phyloP scores from a whole-genome alignment of 805 yeast genomes.

The Metschnikowia anglica region DNA sequence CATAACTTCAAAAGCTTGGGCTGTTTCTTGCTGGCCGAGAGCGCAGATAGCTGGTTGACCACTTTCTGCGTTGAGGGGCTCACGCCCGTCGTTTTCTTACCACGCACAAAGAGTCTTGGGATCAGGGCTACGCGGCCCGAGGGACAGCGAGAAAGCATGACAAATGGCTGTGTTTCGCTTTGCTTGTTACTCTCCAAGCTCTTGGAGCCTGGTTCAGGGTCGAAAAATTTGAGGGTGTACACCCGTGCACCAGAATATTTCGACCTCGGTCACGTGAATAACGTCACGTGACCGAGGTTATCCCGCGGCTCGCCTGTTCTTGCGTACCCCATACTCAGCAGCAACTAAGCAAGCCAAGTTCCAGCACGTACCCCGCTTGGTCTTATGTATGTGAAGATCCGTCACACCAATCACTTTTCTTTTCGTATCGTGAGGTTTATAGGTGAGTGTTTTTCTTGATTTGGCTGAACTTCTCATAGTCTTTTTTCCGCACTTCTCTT shows the following conservation, averaged over 20 bases:
- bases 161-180: not conserved
- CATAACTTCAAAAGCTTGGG: constrained; percentile 76
- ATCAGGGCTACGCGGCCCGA: constrained; percentile 2
- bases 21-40: constrained; percentile 84
- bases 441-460: not conserved
- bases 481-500: not conserved
- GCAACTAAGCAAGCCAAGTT: not conserved
- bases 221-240: not conserved
- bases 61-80: constrained; percentile 43
- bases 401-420: not conserved
- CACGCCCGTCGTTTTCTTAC: constrained; percentile 31
- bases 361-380: not conserved
- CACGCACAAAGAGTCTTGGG: constrained; percentile 27
- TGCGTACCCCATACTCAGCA: constrained; percentile 3
- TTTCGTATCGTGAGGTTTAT: not conserved
- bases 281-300: no score
- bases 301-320: no score
- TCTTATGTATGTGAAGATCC: not conserved
- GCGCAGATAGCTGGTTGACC: constrained; percentile 67
- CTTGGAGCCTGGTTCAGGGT: not conserved
- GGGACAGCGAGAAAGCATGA: constrained; percentile 8
- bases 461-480: not conserved
- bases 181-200: no score
- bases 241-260: not conserved
- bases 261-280: not conserved